These are phyloP conservation scores for Penicillium crystallinum DNA, from an alignment of 495 filamentous ascomycete genomes.

Conservation along the genomic window DNA sequence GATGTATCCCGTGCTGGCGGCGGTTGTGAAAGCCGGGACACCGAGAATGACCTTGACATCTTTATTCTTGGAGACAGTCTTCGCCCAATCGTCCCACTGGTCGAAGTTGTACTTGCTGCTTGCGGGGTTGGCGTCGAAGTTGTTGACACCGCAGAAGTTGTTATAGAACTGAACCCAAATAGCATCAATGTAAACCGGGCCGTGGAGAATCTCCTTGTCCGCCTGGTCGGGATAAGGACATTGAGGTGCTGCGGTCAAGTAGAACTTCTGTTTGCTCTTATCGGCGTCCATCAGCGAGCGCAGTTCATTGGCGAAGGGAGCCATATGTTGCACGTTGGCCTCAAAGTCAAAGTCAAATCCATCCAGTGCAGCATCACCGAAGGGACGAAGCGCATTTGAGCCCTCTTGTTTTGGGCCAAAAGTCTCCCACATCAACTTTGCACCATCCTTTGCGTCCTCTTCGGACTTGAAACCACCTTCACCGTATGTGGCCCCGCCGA, in stretches of 20 bases:
- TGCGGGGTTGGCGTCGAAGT: conserved; percentile 42
- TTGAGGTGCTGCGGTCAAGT: conserved; percentile 61
- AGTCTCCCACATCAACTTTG: conserved; percentile 59
- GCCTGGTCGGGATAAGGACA: conserved; percentile 61
- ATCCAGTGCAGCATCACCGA: conserved; percentile 59
- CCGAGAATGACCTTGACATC: conserved; percentile 63
- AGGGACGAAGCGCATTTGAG: conserved; percentile 48
- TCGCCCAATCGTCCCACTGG: conserved; percentile 69
- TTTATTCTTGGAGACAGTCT: conserved; percentile 53
- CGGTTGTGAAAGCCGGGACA: conserved; percentile 54
- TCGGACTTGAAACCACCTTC: conserved; percentile 56
- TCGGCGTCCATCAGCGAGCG: conserved; percentile 49
- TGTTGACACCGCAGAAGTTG: conserved; percentile 60
- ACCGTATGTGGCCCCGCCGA: conserved; percentile 60
- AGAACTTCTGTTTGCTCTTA: conserved; percentile 47
- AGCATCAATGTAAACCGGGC: conserved; percentile 53
- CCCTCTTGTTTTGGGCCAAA: conserved; percentile 45
- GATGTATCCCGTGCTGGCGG: conserved; percentile 57
- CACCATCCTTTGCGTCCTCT: conserved; percentile 49
- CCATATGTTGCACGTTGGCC: conserved; percentile 43
- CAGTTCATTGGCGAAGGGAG: conserved; percentile 51
- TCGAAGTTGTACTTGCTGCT: conserved; percentile 63
- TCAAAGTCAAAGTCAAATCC: conserved; percentile 73
- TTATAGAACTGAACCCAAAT: conserved; percentile 73
- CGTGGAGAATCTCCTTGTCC: conserved; percentile 51